Base-by-base conservation (phyloP, 2,329 filamentous ascomycete genomes). In the Arthrobotrys iridis region DNA sequence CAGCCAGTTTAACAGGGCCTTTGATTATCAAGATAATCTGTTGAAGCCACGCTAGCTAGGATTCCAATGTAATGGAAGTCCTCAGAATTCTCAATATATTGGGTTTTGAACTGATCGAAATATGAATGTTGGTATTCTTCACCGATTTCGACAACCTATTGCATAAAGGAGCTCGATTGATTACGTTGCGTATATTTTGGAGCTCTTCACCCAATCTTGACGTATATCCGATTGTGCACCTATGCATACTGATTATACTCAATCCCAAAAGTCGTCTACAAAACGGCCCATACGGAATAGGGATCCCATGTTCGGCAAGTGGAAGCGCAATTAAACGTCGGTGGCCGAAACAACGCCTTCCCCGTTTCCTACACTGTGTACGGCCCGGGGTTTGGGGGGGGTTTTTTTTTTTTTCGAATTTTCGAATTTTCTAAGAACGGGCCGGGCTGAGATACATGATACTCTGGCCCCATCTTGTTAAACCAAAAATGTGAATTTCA, bases 11-110 rank as follows among this genome's bases (percentile, higher is more conserved):
- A 28, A 24, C 66, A 71, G 37, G 66, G 58, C n/a, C 30, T 18
- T 43, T 67, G 70, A 74, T 67, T 66, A 67, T 74, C 70, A 18
- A 67, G 62, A 67, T 74, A 74, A 67, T 30, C 45, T 41, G 22
- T 37, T 57, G 41, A 40, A 55, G 50, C 18, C 26, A 62, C 58
- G 43, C 43, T 45, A 35, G 40, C 18, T 30, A 18, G 50, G 50
- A 24, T 55, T 11, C 30, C 50, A 55, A 37, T 55, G 50, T 18
- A 35, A 24, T 37, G 50, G 37, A 55, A 55, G 28, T 55, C 50
- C 50, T 10, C 50, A 37, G 30, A 35, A 55, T 24, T 37, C 48
- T 13, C 30, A 35, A 55, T 55, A 33, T 35, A 35, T 55, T 22
- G 10, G 10, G n/a, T 37, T 24, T 22, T 2, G 18, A 15, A n/a